Percentiles rank a stretch among this genome's conserved stretches.
These are phyloP conservation scores for Thalassiosira pacifica DNA, from an alignment of 352 stramenopile species.

Conservation along the genomic window DNA sequence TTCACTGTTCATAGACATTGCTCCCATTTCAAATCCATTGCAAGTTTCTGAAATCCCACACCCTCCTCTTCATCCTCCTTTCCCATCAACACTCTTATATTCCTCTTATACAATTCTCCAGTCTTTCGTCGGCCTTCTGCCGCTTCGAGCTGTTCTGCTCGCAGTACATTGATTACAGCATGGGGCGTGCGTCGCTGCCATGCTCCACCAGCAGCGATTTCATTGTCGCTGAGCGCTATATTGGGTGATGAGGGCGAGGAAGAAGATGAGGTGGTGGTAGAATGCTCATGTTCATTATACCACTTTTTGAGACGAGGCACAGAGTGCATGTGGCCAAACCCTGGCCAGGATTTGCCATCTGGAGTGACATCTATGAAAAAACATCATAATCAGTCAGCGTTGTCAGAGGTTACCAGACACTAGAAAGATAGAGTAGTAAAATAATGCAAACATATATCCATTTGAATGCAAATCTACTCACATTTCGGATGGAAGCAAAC, in stretches of 20 bases:
- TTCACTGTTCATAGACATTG: slow-evolving; percentile 35
- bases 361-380: slow-evolving; percentile 64
- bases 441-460: not conserved
- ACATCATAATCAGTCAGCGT: not conserved
- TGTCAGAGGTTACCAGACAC: too few species aligned
- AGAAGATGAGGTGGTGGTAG: too few species aligned
- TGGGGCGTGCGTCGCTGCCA: slow-evolving; percentile 81
- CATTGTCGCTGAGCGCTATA: too few species aligned
- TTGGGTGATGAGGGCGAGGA: too few species aligned
- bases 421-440: slow-evolving; percentile 1
- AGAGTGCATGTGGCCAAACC: slow-evolving; percentile 86
- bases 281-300: slow-evolving; percentile 67
- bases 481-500: slow-evolving; percentile 85
- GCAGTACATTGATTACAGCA: slow-evolving; percentile 83
- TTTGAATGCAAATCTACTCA: slow-evolving; percentile 17
- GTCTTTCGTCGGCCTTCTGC: slow-evolving; percentile 72
- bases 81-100: slow-evolving; percentile 77
- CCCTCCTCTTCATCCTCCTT: slow-evolving; percentile 32
- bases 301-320: slow-evolving; percentile 79
- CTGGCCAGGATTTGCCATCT: slow-evolving; percentile 77
- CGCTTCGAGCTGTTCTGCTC: slow-evolving; percentile 78
- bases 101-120: slow-evolving; percentile 72
- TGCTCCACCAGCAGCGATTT: slow-evolving; percentile 81
- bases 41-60: slow-evolving; percentile 69
- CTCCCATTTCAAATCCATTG: slow-evolving; percentile 70